Base-by-base conservation (phyloP, 1,284 basidiomycete species). In the Termitomyces sp. region DNA sequence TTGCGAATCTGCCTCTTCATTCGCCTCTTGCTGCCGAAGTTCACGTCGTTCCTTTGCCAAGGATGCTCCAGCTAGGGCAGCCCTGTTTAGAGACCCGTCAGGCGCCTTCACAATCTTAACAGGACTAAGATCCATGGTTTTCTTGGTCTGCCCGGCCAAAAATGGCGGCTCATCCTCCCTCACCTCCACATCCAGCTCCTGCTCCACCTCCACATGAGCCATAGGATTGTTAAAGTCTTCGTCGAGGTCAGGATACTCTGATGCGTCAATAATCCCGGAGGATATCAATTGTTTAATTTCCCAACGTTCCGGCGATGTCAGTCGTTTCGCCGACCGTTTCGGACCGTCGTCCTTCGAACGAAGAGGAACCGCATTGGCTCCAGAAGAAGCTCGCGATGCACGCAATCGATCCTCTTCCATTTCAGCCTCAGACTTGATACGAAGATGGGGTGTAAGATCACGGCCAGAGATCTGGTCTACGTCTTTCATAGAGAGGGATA, bases 281-380 rank as follows among this genome's bases (percentile, higher is more conserved):
- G 97, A 93, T 58, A 99, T 98, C 56, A 99, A 83, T 70, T 99
- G 97, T 70, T 98, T 98, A 70, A 99, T 92, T 75, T 99, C 97
- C 93, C 96, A 99, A 21, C 97, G 84, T 70, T 99, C 97, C 0
- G 97, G 97, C 26, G 92, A 95, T 1, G 96, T 96, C 54, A 99
- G 75, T 15, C 97, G 84, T 68, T 96, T 96, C 1, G 93, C 92
- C 15, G 89, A 90, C 21, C 89, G 79, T 15, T 83, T 77, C 17
- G 70, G 79, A 15, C 67, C 76, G 45, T 81, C 79, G 49, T 81
- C 80, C 55, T 74, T 74, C 15, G 79, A 74, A 42, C 78, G 78
- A 43, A 85, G 76, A 49, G 82, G 90, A 54, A 86, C 74, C 47
- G 82, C 82, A 64, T 88, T 94, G 55, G 84, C 83, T 24, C 90